Evolutionary conservation across 192 early-diverging fungal genomes (phyloP), one percentile per base, ranked within the genome.

Genomic region (Gonapodya prolifera): DNA sequence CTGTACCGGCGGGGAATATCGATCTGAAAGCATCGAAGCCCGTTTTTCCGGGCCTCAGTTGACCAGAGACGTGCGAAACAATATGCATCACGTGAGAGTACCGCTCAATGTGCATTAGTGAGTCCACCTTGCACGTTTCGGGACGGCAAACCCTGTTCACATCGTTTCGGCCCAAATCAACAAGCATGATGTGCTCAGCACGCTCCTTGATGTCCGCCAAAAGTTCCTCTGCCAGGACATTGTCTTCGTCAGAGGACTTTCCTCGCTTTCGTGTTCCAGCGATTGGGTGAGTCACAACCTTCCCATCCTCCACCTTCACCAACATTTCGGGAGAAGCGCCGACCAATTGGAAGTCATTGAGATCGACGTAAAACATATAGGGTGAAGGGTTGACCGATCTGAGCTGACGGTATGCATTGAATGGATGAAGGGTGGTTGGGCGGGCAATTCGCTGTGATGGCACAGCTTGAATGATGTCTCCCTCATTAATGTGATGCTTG

Each of bases 61-160:
- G 87, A 69, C 98, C 98, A 17, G 91, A 93, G 0, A 99, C 94
- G 80, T 98, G 92, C 79, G 90, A 92, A n/a, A 99, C 98, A 84
- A 99, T 99, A 80, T 99, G 98, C 96, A 99, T 99, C 34, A 99
- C 98, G 81, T 99, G 96, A 34, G 91, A 92, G 80, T 98, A 99
- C 30, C 90, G 86, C 82, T 99, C 98, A 79, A 99, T 91, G 70
- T 95, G 90, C 98, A 99, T 99, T 77, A 99, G 85, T 77, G 93
- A 95, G 79, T 98, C 94, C 16, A 98, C 96, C 78, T 88, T 93
- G 79, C 98, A 96, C 36, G 95, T 91, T 75, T 88, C 86, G 1
- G 98, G 96, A 79, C 92, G 84, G 84, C 98, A 99, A 75, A 99
- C 89, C 77, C 96, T 93, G 85, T 99, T 98, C 2, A 96, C 91